Percentiles rank a stretch among this genome's conserved stretches.
Evolutionary conservation across 202 grass and related monocot genomes (phyloP).

Genomic region (Brachypodium distachyon): DNA sequence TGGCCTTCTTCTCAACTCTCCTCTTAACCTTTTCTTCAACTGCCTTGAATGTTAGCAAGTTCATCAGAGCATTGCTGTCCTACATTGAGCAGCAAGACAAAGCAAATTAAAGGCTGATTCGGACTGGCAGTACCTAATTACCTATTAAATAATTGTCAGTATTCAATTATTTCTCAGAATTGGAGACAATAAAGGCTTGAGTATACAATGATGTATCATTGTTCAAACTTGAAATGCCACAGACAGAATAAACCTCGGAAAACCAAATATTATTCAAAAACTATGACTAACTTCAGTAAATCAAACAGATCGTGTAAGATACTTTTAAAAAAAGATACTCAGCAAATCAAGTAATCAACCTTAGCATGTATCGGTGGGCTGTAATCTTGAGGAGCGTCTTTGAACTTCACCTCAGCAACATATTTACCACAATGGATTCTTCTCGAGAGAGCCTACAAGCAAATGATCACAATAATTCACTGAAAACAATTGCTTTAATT

Average conservation of each 20-base stretch:
- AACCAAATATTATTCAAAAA: background rate
- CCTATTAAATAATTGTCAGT: too few relatives aligned
- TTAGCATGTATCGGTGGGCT: constrained; percentile 54
- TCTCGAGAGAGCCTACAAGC: constrained; percentile 61
- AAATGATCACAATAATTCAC: background rate
- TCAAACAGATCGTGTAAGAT: background rate
- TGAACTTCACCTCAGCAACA: constrained; percentile 93
- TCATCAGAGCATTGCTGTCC: constrained; percentile 69
- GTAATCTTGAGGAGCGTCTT: constrained; percentile 71
- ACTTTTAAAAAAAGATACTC: background rate
- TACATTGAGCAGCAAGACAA: constrained; percentile 13
- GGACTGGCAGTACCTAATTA: background rate
- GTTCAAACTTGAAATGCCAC: background rate
- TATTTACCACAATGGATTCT: constrained; percentile 88
- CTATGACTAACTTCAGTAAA: background rate
- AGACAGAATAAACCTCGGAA: background rate
- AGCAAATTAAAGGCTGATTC: background rate
- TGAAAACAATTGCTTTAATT: background rate
- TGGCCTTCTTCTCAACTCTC: constrained; percentile 88
- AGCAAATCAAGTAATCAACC: constrained; percentile 46
- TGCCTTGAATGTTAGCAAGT: constrained; percentile 72
- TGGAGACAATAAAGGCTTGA: background rate
- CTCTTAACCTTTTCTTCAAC: constrained; percentile 90
- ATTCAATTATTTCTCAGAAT: too few relatives aligned
- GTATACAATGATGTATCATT: background rate